Evolutionary conservation across 2,329 filamentous ascomycete species (phyloP).

Genomic region (Scedosporium minutisporum): DNA sequence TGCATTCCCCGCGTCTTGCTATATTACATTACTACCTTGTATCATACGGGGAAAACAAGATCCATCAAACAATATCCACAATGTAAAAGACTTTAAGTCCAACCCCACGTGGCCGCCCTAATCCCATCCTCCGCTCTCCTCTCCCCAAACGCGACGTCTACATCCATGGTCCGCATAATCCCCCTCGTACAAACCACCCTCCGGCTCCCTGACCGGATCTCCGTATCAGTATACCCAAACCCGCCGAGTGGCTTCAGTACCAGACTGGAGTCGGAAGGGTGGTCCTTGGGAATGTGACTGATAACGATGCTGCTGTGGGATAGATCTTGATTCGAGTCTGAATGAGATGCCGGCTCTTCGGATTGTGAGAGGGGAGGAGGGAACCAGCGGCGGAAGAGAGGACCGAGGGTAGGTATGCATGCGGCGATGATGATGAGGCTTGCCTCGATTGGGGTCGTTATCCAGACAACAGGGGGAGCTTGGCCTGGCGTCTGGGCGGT

Average conservation of each 20-base stretch:
- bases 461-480: not conserved
- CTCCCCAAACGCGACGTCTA: not conserved
- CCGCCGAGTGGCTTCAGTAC: not conserved
- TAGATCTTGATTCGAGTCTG: not conserved
- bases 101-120: not conserved
- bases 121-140: not conserved
- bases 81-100: not conserved
- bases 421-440: not conserved
- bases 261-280: not conserved
- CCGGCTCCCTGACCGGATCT: not conserved
- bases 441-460: not conserved
- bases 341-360: not conserved
- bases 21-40: too few relatives aligned
- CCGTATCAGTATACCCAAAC: not conserved
- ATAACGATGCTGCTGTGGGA: not conserved
- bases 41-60: not conserved
- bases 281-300: not conserved
- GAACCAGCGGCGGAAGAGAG: not conserved
- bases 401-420: not conserved
- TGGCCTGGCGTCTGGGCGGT: not conserved
- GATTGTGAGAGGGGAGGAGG: not conserved
- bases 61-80: not conserved
- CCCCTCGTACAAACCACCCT: not conserved
- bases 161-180: not conserved
- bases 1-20: too few relatives aligned